Base-by-base conservation (phyloP, 768 basidiomycete species). In the Porpolomopsis calyptriformis region DNA sequence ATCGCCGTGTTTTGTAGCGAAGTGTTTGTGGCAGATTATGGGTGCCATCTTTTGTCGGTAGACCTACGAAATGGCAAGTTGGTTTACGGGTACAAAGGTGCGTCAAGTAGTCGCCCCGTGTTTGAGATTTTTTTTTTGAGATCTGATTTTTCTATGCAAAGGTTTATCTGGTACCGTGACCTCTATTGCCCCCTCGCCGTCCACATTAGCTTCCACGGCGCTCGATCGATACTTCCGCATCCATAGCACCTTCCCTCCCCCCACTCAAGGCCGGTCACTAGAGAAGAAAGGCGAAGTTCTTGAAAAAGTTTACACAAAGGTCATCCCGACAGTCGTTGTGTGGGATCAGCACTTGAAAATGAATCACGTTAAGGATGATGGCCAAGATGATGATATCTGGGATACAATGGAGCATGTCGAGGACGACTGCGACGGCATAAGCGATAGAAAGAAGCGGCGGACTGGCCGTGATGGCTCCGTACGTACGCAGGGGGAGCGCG, bases 81-180 rank as follows among this genome's bases (percentile, higher is more conserved):
- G 24, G 53, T 73, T 7, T 85, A 81, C 56, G 71, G 76, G 4
- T 87, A 86, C 57, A 78, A 80, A 69, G 80, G 84, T 78, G 45
- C 42, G 53, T 50, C 12, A 26, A 29, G 22, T 18, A 44, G 4
- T 5, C 10, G 16, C 16, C 16, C n/a, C 9, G 16, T 37, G 8
- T 36, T 20, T 22, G 4, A 5, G 16, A 12, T 26, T 37, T 4
- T 38, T 18, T 45, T n/a, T 14, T 10, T 23, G 31, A 20, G 3
- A 18, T 35, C 11, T 22, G 14, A 27, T 25, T 11, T 47, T n/a
- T n/a, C n/a, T n/a, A n/a, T n/a, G n/a, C n/a, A n/a, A n/a, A 85
- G 86, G 84, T 35, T 60, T 90, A 46, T 72, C 86, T 2, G 87
- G 85, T 20, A 73, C 84, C 19, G 70, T 87, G 19, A 72, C 69